These are phyloP conservation scores for Euphorbia schlechtendalii DNA, from an alignment of 441 rosid species.

Conservation along the genomic window DNA sequence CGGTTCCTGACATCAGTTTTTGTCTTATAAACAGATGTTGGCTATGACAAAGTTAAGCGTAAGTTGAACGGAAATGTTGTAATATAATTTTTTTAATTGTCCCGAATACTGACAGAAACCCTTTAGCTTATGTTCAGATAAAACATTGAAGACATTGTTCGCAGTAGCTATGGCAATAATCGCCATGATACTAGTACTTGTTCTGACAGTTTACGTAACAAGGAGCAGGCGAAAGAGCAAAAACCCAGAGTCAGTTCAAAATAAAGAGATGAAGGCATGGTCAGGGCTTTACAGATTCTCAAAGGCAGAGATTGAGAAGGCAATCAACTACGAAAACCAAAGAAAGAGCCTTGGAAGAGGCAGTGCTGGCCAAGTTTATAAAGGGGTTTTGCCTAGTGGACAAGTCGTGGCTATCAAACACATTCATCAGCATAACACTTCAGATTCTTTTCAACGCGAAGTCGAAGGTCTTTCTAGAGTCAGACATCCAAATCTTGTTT, in stretches of 20 bases:
- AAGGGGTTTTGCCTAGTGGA: constrained; percentile 61
- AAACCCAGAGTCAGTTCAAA: constrained; percentile 10
- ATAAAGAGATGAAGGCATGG: constrained; percentile 26
- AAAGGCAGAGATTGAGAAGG: constrained; percentile 52
- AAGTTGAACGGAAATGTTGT: too few species aligned
- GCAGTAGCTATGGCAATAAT: constrained; percentile 23
- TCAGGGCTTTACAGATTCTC: constrained; percentile 53
- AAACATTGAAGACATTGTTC: constrained; percentile 19
- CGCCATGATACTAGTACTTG: constrained; percentile 26
- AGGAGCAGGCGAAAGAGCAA: constrained; percentile 20
- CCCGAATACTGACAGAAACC: constrained; percentile 3
- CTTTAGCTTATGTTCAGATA: constrained; percentile 29
- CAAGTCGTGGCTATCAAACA: constrained; percentile 60
- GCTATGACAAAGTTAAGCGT: constrained; percentile 40
- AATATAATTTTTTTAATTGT: too few species aligned
- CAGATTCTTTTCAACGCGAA: constrained; percentile 47
- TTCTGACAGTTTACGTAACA: constrained; percentile 29
- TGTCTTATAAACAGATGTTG: constrained; percentile 33
- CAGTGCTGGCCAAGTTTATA: constrained; percentile 54
- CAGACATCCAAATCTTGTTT: constrained; percentile 60
- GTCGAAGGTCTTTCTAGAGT: constrained; percentile 59
- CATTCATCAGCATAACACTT: constrained; percentile 33
- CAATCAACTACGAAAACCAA: constrained; percentile 30
- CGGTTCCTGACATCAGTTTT: constrained; percentile 12
- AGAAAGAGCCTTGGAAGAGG: constrained; percentile 44